phyloP scores from a whole-genome alignment of 257 asterid species.

The Nicotiana noctiflora region DNA sequence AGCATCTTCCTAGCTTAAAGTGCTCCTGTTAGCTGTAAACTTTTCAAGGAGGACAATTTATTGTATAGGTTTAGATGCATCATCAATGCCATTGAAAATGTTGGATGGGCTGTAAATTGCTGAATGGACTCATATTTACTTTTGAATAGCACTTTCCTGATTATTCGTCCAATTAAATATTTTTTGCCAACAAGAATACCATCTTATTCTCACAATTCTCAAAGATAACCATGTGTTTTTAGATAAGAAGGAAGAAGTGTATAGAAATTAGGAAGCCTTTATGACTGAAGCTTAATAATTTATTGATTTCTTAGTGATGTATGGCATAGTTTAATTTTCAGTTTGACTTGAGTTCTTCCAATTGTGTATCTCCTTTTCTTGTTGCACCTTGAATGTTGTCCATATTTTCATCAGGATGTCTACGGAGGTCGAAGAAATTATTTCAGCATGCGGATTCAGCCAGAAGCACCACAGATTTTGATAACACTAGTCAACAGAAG shows the following conservation, averaged over 20 bases:
- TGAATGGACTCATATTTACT: not conserved
- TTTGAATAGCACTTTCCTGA: not conserved
- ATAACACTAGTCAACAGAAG: constrained; percentile 10
- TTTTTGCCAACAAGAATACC: not conserved
- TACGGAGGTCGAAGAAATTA: constrained; percentile 25
- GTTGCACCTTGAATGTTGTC: constrained; percentile 2
- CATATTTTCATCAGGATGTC: constrained; percentile 26
- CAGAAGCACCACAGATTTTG: constrained; percentile 18
- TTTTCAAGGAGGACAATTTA: not conserved
- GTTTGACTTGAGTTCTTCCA: not conserved
- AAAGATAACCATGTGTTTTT: not conserved
- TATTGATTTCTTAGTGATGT: not conserved
- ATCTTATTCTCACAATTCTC: not conserved
- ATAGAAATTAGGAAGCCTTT: not conserved
- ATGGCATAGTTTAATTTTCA: not conserved
- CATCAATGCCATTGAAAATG: not conserved
- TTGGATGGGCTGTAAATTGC: not conserved
- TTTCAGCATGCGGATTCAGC: constrained; percentile 19
- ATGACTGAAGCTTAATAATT: not conserved
- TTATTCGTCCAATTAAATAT: not conserved
- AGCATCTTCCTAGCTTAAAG: not conserved
- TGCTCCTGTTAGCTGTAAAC: not conserved
- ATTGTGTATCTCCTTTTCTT: not conserved
- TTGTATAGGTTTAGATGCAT: not conserved
- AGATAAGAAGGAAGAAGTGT: not conserved